Evolutionary conservation across 441 rosid species (phyloP), one percentile per base, ranked within the genome.

Genomic region (Pelargonium myrrhifolium): DNA sequence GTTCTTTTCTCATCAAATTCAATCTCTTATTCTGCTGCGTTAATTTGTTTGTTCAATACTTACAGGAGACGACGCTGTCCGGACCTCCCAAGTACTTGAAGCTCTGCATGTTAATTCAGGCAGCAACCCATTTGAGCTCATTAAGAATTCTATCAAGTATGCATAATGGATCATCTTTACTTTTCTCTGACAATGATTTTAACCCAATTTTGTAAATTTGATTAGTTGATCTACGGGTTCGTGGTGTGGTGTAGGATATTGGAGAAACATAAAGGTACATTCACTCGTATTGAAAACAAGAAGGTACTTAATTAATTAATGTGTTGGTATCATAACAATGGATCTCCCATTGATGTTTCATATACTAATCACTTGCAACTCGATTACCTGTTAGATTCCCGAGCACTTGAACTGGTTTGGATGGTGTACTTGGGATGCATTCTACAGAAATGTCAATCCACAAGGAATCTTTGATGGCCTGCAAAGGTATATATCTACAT

Each of bases 401-500:
- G 65, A 42, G 18, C 59, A 40, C 14, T 47, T 63, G 15, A 71
- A 68, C 26, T 63, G 68, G 71, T 64, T 67, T 14, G 76, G 72
- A 37, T 68, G 64, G 76, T 39, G 60, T 31, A 40, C 68, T 3
- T 68, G 72, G 76, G 72, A 72, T 68, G 76, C 76, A 10, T 72
- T 72, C 20, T 72, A 68, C 31, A 37, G 42, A 9, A 39, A 22
- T 20, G 66, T 68, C 47, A 60, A 43, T 55, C 53, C 72, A 0
- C 49, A 26, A 15, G 76, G 76, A 53, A 35, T 58, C 28, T 18
- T 26, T 6, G 72, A 73, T n/a, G 72, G 69, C 42, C 66, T 73
- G 7, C 66, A 42, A 1, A 58, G 72, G 76, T 64, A 49, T 21
- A 62, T 12, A 9, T n/a, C n/a, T n/a, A n/a, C n/a, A n/a, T n/a